Evolutionary conservation across 2,329 filamentous ascomycete genomes (phyloP).

Genomic region (Fusarium bulbicola): DNA sequence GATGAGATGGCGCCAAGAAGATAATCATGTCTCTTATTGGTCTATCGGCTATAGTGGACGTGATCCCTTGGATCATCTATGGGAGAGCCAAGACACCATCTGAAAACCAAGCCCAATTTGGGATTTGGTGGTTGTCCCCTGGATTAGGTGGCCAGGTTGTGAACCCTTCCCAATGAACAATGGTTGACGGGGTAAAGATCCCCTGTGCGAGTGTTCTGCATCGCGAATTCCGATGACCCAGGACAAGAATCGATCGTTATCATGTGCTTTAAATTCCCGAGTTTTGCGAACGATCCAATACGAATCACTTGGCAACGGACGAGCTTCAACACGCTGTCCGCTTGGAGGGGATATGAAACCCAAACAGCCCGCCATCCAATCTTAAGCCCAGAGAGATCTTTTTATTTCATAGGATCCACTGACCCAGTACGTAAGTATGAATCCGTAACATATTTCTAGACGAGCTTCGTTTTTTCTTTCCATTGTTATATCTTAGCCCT

Average conservation of each 20-base stretch:
- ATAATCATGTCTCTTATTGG: conserved; percentile 27
- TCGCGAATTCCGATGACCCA: background rate
- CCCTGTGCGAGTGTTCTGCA: background rate
- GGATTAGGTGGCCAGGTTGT: background rate
- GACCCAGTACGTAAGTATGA: background rate
- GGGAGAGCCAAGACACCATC: conserved; percentile 21
- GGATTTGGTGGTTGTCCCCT: conserved; percentile 2
- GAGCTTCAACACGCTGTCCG: background rate
- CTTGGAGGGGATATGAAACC: conserved; percentile 27
- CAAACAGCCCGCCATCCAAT: conserved; percentile 32
- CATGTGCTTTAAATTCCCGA: background rate
- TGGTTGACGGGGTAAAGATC: conserved; percentile 2
- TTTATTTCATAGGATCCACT: background rate
- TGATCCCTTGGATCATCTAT: conserved; percentile 23
- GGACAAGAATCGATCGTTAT: background rate
- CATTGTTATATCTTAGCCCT: background rate
- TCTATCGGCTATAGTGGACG: conserved; percentile 21
- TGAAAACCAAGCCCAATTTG: conserved; percentile 16
- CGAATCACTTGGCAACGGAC: background rate
- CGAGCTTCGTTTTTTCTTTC: background rate
- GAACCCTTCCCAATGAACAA: conserved; percentile 10
- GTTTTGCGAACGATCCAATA: background rate
- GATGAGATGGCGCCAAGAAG: conserved; percentile 23
- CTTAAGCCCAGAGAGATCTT: conserved; percentile 22
- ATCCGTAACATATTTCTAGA: background rate